phyloP scores from a whole-genome alignment of 257 asterid species.

The Forsythia viridissima region DNA sequence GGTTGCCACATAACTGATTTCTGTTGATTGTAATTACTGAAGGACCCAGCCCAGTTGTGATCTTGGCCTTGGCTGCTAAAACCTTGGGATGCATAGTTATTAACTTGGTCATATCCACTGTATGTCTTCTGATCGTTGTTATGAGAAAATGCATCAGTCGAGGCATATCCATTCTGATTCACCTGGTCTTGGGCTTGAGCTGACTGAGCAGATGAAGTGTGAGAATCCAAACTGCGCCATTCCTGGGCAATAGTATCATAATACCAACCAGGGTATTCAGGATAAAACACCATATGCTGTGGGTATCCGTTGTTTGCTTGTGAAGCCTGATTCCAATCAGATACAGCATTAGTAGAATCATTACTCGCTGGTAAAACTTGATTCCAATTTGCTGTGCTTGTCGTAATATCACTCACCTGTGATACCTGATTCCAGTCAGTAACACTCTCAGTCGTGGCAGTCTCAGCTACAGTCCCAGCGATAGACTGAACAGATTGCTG shows the following conservation, averaged over 20 bases:
- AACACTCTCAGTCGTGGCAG: constrained; percentile 46
- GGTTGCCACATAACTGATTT: constrained; percentile 49
- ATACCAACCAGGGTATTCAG: constrained; percentile 93
- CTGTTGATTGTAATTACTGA: constrained; percentile 41
- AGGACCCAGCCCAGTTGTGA: constrained; percentile 51
- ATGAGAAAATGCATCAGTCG: constrained; percentile 39
- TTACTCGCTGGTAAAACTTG: constrained; percentile 46
- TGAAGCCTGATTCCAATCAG: constrained; percentile 53
- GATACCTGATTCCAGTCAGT: constrained; percentile 52
- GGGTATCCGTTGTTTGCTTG: constrained; percentile 65
- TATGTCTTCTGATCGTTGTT: constrained; percentile 30
- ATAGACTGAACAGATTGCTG: constrained; percentile 67
- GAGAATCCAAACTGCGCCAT: constrained; percentile 73
- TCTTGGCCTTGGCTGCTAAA: constrained; percentile 44
- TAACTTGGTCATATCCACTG: background rate
- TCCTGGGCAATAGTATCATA: constrained; percentile 71
- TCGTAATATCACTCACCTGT: constrained; percentile 36
- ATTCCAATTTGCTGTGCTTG: constrained; percentile 52
- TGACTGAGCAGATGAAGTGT: constrained; percentile 47
- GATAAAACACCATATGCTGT: constrained; percentile 86
- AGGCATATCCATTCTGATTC: constrained; percentile 44
- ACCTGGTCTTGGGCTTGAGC: constrained; percentile 38
- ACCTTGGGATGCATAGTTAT: constrained; percentile 2
- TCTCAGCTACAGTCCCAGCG: constrained; percentile 53
- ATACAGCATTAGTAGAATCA: constrained; percentile 32